phyloP scores from a whole-genome alignment of 768 basidiomycete species.

The Sporobolomyces pararoseus region DNA sequence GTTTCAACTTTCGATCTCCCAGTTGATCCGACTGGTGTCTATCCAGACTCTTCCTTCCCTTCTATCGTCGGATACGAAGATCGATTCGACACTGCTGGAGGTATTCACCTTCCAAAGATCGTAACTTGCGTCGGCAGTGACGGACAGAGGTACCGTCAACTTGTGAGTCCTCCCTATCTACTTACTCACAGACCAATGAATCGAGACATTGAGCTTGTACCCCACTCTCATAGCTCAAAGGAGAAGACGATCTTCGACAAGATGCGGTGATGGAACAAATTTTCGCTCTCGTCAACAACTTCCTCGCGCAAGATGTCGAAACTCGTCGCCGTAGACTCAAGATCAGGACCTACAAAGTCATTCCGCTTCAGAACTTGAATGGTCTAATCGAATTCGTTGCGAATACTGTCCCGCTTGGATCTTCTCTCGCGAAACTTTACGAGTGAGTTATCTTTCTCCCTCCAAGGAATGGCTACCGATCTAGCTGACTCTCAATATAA shows the following conservation, averaged over 20 bases:
- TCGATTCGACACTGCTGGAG: constrained; percentile 66
- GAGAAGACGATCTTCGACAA: constrained; percentile 89
- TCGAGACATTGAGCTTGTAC: background rate
- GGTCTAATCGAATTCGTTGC: constrained; percentile 88
- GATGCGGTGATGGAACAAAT: constrained; percentile 99
- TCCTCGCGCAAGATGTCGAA: constrained; percentile 69
- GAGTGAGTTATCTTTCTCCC: constrained; percentile 3
- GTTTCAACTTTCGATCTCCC: constrained; percentile 70
- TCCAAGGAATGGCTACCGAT: no score
- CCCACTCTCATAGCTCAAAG: constrained; percentile 81
- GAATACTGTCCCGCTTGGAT: constrained; percentile 64
- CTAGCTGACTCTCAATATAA: no score
- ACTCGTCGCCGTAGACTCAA: constrained; percentile 68
- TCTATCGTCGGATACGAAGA: constrained; percentile 64
- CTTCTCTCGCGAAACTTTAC: constrained; percentile 46
- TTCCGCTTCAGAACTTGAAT: constrained; percentile 73
- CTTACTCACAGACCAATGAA: background rate
- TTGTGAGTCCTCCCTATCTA: constrained; percentile 59
- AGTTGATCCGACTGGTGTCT: constrained; percentile 66
- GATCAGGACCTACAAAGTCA: constrained; percentile 80
- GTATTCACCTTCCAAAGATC: constrained; percentile 78
- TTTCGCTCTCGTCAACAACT: constrained; percentile 77
- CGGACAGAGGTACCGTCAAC: constrained; percentile 66
- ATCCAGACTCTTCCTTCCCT: constrained; percentile 58
- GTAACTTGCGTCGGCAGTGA: constrained; percentile 64